Conservation (phyloP, 495 filamentous ascomycete species). For the Aspergillus panamensis region DNA sequence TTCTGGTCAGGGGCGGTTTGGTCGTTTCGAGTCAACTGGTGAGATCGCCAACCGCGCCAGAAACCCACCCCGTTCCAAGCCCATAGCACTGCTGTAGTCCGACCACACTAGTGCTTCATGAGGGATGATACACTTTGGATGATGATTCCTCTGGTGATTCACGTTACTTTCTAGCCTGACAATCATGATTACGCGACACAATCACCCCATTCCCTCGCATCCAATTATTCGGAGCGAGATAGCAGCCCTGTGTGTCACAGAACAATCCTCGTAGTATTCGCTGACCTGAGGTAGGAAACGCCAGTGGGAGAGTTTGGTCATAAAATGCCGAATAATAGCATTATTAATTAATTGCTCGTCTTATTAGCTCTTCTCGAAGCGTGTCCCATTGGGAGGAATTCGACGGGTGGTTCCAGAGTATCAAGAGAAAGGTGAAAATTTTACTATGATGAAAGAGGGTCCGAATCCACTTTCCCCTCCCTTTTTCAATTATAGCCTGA, state of each 20-base stretch:
- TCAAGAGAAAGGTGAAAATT: background rate
- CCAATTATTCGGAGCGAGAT: background rate
- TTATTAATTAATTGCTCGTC: constrained; percentile 3
- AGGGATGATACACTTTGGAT: constrained; percentile 3
- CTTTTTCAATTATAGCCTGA: background rate
- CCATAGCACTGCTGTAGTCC: constrained; percentile 6
- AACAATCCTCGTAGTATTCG: no score
- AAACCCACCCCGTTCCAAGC: constrained; percentile 10
- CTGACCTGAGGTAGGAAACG: no score
- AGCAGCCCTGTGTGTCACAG: constrained; percentile 4
- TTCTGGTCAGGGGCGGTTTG: background rate
- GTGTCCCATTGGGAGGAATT: constrained; percentile 9
- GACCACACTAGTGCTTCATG: constrained; percentile 8
- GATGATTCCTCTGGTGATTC: background rate
- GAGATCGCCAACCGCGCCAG: constrained; percentile 17
- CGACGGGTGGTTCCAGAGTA: constrained; percentile 4
- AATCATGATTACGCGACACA: constrained; percentile 21
- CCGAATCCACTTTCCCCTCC: background rate
- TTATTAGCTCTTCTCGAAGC: constrained; percentile 13
- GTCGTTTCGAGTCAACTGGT: background rate
- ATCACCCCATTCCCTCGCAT: constrained; percentile 15
- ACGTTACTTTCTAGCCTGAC: constrained; percentile 9
- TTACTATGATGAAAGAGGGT: background rate
- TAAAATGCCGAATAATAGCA: background rate
- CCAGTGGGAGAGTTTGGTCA: no score